These are phyloP conservation scores for Petunia axillaris DNA, from an alignment of 257 asterid species.

Conservation along the genomic window DNA sequence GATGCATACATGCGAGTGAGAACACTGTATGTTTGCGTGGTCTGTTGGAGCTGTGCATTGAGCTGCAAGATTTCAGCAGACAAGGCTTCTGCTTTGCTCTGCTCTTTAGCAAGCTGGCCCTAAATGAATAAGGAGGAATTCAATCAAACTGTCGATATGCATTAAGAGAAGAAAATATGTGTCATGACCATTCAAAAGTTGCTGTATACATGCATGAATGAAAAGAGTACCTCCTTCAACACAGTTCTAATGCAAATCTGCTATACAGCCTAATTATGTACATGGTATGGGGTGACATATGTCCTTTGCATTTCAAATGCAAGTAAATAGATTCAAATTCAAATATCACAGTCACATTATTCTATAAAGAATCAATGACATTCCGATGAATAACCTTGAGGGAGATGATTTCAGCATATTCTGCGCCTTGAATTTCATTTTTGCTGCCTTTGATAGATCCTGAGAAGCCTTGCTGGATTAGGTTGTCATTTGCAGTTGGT, in stretches of 20 bases:
- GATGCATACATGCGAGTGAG: conserved; percentile 78
- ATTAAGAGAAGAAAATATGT: neutral
- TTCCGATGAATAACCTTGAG: conserved; percentile 58
- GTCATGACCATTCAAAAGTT: neutral
- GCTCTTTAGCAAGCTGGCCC: conserved; percentile 78
- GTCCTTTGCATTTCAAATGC: neutral
- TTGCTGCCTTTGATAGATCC: conserved; percentile 47
- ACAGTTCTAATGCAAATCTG: conserved; percentile 13
- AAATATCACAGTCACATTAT: neutral
- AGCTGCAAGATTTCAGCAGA: conserved; percentile 83
- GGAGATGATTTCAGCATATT: conserved; percentile 52
- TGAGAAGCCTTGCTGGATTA: conserved; percentile 35
- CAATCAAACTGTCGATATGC: neutral
- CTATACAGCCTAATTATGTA: conserved; percentile 6
- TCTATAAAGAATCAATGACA: neutral
- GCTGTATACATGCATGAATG: conserved; percentile 7
- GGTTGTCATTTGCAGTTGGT: conserved; percentile 42
- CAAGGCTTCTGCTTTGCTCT: conserved; percentile 79
- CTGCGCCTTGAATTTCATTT: conserved; percentile 38
- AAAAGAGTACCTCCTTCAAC: neutral
- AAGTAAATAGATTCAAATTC: neutral
- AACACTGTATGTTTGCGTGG: conserved; percentile 67
- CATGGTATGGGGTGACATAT: neutral
- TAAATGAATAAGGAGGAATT: conserved; percentile 28
- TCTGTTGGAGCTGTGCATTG: conserved; percentile 82